phyloP scores from a whole-genome alignment of 1,284 basidiomycete genomes.

The Ganoderma lingzhi region DNA sequence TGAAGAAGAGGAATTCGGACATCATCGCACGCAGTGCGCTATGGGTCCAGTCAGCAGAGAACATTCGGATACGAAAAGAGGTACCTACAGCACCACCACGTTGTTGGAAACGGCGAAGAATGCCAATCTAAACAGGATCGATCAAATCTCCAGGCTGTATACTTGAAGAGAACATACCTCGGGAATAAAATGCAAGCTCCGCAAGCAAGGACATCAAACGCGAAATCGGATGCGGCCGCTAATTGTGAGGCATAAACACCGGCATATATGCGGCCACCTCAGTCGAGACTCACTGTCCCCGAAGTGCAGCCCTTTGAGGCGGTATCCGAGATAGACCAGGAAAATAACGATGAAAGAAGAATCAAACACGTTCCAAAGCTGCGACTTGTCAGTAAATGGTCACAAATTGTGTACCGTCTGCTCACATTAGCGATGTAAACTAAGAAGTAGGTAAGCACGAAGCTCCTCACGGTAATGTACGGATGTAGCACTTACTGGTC shows the following conservation, averaged over 20 bases:
- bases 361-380: conserved; percentile 93
- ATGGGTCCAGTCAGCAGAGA: conserved; percentile 16
- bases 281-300: conserved; percentile 53
- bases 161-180: conserved; percentile 51
- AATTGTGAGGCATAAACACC: neutral
- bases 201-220: conserved; percentile 86
- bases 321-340: conserved; percentile 70
- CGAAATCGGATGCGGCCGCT: conserved; percentile 70
- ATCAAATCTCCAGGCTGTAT: neutral
- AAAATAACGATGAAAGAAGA: conserved; percentile 81
- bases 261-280: neutral
- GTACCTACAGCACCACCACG: conserved; percentile 78
- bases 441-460: conserved; percentile 38
- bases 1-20: conserved; percentile 85
- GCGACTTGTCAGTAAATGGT: conserved; percentile 10
- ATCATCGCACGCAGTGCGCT: conserved; percentile 83
- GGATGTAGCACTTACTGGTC: conserved; percentile 64
- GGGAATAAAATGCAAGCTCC: conserved; percentile 91
- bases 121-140: conserved; percentile 59
- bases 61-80: conserved; percentile 20
- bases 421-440: conserved; percentile 85
- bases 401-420: neutral
- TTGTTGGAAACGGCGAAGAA: conserved; percentile 90
- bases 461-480: neutral
- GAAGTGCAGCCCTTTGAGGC: conserved; percentile 68